Conservation (phyloP, 192 early-diverging fungal species). For the Backusella tuberculispora region DNA sequence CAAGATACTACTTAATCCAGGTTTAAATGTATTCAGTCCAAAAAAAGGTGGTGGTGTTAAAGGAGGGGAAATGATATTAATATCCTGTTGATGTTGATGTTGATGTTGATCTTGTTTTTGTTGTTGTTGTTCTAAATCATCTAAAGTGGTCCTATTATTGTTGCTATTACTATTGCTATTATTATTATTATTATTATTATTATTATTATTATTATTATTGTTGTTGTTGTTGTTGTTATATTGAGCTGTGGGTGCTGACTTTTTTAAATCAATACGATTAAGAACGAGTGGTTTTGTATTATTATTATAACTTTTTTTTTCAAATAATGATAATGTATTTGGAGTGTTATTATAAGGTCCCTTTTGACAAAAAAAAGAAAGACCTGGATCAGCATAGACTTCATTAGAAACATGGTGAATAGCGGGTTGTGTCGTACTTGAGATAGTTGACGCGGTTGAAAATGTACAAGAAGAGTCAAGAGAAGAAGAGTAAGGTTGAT, state of each 20-base stretch:
- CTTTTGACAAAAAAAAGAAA: slow-evolving; percentile 20
- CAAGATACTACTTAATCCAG: neutral
- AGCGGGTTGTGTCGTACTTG: neutral
- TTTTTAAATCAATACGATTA: slow-evolving; percentile 8
- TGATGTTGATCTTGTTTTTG: neutral
- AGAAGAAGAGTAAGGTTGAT: neutral
- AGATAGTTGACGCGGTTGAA: slow-evolving; percentile 10
- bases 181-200: neutral
- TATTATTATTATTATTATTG: neutral
- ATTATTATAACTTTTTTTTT: neutral
- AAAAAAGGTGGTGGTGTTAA: slow-evolving; percentile 9
- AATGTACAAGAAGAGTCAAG: slow-evolving; percentile 9
- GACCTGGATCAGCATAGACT: slow-evolving; percentile 8
- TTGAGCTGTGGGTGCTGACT: neutral
- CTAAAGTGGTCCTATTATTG: too few relatives aligned
- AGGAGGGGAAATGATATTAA: neutral
- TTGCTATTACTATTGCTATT: neutral
- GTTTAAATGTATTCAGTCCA: neutral
- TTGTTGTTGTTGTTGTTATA: neutral
- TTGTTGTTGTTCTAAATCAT: neutral
- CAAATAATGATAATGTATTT: neutral
- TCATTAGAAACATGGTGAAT: slow-evolving; percentile 16
- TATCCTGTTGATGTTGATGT: neutral
- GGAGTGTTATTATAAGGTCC: neutral
- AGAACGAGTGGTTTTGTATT: slow-evolving; percentile 1